Conservation (phyloP, 805 yeast species). For the Hanseniaspora clermontiae region DNA sequence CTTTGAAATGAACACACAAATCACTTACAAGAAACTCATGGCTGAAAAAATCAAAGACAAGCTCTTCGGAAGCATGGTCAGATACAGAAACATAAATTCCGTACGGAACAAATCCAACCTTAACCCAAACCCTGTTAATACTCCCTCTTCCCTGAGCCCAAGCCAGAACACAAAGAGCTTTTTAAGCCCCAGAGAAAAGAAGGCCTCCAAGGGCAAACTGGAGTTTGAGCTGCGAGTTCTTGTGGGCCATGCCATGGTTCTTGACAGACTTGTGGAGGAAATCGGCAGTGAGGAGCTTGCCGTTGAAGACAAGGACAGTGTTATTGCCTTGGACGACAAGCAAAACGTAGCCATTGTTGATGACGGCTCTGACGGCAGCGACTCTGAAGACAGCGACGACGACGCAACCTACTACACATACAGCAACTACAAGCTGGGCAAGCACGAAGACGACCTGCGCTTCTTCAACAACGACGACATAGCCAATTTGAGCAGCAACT, state of each 20-base stretch:
- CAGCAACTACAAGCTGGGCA: not conserved
- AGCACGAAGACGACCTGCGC: not conserved
- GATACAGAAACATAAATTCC: not conserved
- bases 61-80: conserved; percentile 7
- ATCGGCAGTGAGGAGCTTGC: conserved; percentile 10
- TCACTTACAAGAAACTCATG: not conserved
- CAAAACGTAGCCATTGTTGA: not conserved
- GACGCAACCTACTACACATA: not conserved
- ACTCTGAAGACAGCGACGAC: not conserved
- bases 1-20: too few relatives aligned
- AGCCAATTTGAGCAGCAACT: not conserved
- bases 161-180: not conserved
- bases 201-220: not conserved
- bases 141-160: not conserved
- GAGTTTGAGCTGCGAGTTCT: conserved; percentile 23
- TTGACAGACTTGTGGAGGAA: conserved; percentile 22
- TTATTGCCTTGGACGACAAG: not conserved
- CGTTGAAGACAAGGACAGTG: conserved; percentile 2
- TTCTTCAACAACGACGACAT: not conserved
- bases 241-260: conserved; percentile 27
- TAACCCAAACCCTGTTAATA: not conserved
- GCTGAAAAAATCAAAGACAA: conserved; percentile 12
- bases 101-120: not conserved
- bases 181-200: not conserved
- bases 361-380: not conserved